These are phyloP conservation scores for Dioszegia aurantiaca DNA, from an alignment of 768 basidiomycete species.

Conservation along the genomic window DNA sequence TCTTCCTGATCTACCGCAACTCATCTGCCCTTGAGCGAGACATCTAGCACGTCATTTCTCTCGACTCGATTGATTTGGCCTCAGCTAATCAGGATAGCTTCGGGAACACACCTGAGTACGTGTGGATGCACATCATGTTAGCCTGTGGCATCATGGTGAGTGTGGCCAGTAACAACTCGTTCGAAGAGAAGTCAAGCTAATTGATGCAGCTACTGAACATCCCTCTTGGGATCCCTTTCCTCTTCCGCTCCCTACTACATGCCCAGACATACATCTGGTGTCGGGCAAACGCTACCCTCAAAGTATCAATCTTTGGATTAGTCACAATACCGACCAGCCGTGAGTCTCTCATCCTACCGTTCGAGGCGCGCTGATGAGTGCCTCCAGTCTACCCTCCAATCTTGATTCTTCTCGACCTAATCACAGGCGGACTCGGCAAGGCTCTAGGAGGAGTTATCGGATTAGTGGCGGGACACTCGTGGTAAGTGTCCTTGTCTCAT, in stretches of 20 bases:
- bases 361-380: neutral
- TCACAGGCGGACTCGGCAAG: slow-evolving; percentile 47
- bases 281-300: slow-evolving; percentile 47
- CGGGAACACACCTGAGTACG: slow-evolving; percentile 45
- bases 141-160: slow-evolving; percentile 39
- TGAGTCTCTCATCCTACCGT: slow-evolving; percentile 21
- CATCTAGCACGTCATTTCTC: slow-evolving; percentile 40
- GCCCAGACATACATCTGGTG: slow-evolving; percentile 52
- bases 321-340: slow-evolving; percentile 49
- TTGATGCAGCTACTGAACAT: slow-evolving; percentile 38
- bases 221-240: slow-evolving; percentile 43
- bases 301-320: slow-evolving; percentile 49
- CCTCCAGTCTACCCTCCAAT: slow-evolving; percentile 48
- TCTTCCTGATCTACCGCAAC: slow-evolving; percentile 51
- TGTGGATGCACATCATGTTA: slow-evolving; percentile 48
- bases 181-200: neutral
- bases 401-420: slow-evolving; percentile 43
- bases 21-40: slow-evolving; percentile 44
- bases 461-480: slow-evolving; percentile 46
- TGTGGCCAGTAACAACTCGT: slow-evolving; percentile 2
- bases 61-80: neutral
- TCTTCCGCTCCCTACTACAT: slow-evolving; percentile 48
- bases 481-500: slow-evolving; percentile 29
- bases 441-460: slow-evolving; percentile 45
- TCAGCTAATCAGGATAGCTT: slow-evolving; percentile 16